A percentile compares a stretch with the other conserved stretches of the same genome.
These are phyloP conservation scores for Barnettozyma wickerhamii DNA, from an alignment of 805 yeast genomes.

Conservation along the genomic window DNA sequence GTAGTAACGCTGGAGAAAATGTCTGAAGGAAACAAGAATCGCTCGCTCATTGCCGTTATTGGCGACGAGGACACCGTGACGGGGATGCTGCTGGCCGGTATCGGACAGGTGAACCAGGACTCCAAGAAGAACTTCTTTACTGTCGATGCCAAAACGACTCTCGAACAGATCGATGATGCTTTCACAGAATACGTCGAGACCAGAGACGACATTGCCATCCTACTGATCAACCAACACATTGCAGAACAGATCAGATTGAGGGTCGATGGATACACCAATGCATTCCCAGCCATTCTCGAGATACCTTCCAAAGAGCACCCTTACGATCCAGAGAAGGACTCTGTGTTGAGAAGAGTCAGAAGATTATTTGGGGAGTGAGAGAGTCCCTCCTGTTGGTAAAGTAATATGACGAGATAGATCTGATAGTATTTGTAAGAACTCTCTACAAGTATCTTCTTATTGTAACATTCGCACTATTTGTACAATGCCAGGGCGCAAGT, in stretches of 20 bases:
- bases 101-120: constrained; percentile 72
- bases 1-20: constrained; percentile 5
- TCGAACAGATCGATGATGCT: constrained; percentile 67
- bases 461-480: not conserved
- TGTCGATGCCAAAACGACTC: constrained; percentile 74
- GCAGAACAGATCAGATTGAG: constrained; percentile 84
- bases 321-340: constrained; percentile 95
- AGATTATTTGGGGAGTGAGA: constrained; percentile 85
- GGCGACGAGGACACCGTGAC: constrained; percentile 98
- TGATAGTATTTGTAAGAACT: not conserved
- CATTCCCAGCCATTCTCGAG: constrained; percentile 95
- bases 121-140: constrained; percentile 71
- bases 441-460: not conserved
- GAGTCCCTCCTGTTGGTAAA: not conserved
- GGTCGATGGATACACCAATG: constrained; percentile 80
- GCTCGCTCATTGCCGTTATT: constrained; percentile 85
- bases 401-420: too few relatives aligned
- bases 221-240: constrained; percentile 89
- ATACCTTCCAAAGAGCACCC: constrained; percentile 99
- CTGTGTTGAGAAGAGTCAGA: constrained; percentile 90
- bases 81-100: constrained; percentile 91
- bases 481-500: too few relatives aligned
- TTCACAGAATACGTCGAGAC: constrained; percentile 69
- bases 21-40: constrained; percentile 48
- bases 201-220: constrained; percentile 88